Evolutionary conservation across 2,329 filamentous ascomycete genomes (phyloP), one percentile per base, ranked within the genome.

Genomic region (Pseudogymnoascus sp.): DNA sequence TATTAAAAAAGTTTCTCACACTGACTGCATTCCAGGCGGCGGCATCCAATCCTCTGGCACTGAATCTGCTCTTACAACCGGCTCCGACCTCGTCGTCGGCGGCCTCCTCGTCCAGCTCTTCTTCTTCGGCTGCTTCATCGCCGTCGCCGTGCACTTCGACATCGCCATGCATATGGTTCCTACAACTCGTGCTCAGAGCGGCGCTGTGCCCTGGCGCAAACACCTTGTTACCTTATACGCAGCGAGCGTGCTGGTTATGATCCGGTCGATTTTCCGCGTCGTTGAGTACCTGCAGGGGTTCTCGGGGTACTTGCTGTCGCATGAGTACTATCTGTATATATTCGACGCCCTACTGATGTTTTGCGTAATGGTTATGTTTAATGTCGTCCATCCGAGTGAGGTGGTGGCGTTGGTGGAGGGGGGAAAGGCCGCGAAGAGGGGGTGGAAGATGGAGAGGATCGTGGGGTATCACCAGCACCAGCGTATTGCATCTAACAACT

Each of bases 41-140:
- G 69, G 69, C 1, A 62, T 75, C 31, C 66, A 73, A 65, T 66
- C 72, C 0, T 52, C 62, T 1, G 70, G 72, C 1, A 66, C 66
- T 1, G 23, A 1, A 25, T n/a, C 23, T 9, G 66, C 45, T 33
- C 71, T 64, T 59, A 65, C 74, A 18, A 63, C 66, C 1, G 78
- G 76, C 14, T 70, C 77, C 60, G 72, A 76, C 14, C 71, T 83
- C 59, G 77, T 83, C 23, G 73, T 81, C 14, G 76, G 67, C 4
- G 81, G 81, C 14, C 71, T 84, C 2, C 70, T 77, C 9, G 67
- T 83, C 5, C 81, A 84, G 66, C 74, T 84, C 5, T 25, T 79
- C 14, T 78, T 81, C 65, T 83, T 83, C 65, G 73, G 74, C 12
- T 73, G 81, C 61, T 84, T 84, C 66, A 71, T 83, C 23, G 61